phyloP scores from a whole-genome alignment of 2,329 filamentous ascomycete genomes.

The Bertia moriformis region DNA sequence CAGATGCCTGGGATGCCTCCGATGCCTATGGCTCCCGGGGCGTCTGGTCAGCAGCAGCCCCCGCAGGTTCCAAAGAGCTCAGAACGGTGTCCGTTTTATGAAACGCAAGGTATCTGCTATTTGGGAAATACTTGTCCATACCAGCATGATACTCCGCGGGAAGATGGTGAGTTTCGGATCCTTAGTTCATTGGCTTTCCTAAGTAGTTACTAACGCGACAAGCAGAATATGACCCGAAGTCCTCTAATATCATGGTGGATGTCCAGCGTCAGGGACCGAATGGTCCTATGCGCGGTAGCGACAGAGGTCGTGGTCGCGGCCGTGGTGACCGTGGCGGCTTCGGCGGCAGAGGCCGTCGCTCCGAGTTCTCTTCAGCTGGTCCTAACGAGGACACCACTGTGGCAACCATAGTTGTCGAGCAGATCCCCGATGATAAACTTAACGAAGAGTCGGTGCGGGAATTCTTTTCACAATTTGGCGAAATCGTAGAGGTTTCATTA shows the following conservation, averaged over 20 bases:
- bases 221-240: background rate
- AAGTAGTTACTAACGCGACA: too few species aligned
- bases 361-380: slow-evolving; percentile 35
- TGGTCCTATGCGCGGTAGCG: background rate
- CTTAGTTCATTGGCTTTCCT: too few species aligned
- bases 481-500: slow-evolving; percentile 35
- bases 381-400: slow-evolving; percentile 33
- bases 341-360: slow-evolving; percentile 23
- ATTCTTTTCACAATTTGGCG: slow-evolving; percentile 43
- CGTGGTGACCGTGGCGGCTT: too few species aligned
- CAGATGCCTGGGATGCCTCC: slow-evolving; percentile 28
- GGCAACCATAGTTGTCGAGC: slow-evolving; percentile 42
- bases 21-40: too few species aligned
- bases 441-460: slow-evolving; percentile 33
- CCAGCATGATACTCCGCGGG: slow-evolving; percentile 32
- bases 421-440: slow-evolving; percentile 43
- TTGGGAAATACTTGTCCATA: slow-evolving; percentile 39
- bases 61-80: slow-evolving; percentile 6
- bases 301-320: background rate
- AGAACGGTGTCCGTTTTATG: slow-evolving; percentile 36
- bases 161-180: slow-evolving; percentile 23
- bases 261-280: too few species aligned
- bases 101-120: slow-evolving; percentile 41
- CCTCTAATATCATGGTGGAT: too few species aligned
- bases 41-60: too few species aligned